Evolutionary conservation across 345 rosid genomes (phyloP).

Genomic region (Moricandia moricandioides): DNA sequence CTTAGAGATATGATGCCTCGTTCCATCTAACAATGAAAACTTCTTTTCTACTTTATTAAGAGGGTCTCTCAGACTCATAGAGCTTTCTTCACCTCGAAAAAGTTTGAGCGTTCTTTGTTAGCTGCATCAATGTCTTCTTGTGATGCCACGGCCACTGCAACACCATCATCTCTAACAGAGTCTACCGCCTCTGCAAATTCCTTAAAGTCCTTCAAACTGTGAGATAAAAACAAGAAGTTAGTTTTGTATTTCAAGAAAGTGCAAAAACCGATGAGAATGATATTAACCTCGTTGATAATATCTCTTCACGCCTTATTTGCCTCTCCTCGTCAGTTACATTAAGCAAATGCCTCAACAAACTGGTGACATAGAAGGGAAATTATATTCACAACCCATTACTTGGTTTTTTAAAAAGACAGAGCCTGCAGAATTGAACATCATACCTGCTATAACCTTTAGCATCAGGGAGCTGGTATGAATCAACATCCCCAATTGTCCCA

Average conservation of each 20-base stretch:
- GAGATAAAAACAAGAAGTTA: not conserved
- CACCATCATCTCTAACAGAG: conserved; percentile 61
- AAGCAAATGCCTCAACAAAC: conserved; percentile 34
- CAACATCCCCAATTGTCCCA: conserved; percentile 94
- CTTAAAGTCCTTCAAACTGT: conserved; percentile 47
- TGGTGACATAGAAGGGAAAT: not conserved
- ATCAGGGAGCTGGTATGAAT: conserved; percentile 93
- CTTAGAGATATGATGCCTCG: not conserved
- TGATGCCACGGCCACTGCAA: conserved; percentile 75
- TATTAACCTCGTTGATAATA: conserved; percentile 73
- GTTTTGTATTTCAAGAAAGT: conserved; percentile 1
- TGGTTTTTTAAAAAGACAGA: not conserved
- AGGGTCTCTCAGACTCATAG: not conserved
- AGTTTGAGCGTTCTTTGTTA: conserved; percentile 41
- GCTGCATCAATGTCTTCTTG: conserved; percentile 75
- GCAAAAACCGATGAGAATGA: not conserved
- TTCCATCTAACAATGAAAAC: not conserved
- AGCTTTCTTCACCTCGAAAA: not conserved
- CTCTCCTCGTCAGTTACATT: conserved; percentile 83
- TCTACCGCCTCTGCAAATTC: conserved; percentile 74
- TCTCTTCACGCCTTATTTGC: conserved; percentile 77
- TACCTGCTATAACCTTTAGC: conserved; percentile 99
- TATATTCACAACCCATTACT: not conserved
- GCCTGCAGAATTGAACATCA: not conserved
- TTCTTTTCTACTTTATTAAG: not conserved